These are phyloP conservation scores for Schizonepeta tenuifolia DNA, from an alignment of 257 asterid genomes.

Conservation along the genomic window DNA sequence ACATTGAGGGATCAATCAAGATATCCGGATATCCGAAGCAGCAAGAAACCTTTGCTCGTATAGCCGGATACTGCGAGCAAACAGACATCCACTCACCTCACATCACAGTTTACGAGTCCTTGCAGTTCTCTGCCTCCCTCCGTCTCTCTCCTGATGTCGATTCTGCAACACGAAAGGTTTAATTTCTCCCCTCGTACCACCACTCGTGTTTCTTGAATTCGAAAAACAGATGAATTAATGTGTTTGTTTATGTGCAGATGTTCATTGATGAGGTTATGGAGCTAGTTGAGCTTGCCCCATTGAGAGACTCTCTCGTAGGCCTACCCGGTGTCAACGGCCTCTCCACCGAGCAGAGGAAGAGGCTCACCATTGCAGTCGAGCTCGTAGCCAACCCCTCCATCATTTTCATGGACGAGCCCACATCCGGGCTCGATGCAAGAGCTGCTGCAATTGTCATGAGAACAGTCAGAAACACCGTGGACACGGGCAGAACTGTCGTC, in stretches of 20 bases:
- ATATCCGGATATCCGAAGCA: conserved; percentile 75
- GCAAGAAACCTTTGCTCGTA: conserved; percentile 79
- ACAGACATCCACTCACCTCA: conserved; percentile 86
- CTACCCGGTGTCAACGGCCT: conserved; percentile 83
- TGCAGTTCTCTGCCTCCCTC: conserved; percentile 76
- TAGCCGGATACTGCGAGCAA: conserved; percentile 87
- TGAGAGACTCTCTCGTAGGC: conserved; percentile 74
- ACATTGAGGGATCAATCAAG: conserved; percentile 62
- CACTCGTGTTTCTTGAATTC: neutral
- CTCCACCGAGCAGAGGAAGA: conserved; percentile 86
- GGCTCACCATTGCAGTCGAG: conserved; percentile 89
- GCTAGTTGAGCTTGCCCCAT: conserved; percentile 65
- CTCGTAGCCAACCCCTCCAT: conserved; percentile 96
- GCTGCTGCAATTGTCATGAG: conserved; percentile 98
- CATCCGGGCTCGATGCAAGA: conserved; percentile 92
- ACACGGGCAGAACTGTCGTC: conserved; percentile 86
- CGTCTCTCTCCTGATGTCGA: conserved; percentile 73
- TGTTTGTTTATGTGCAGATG: conserved; percentile 48
- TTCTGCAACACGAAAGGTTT: conserved; percentile 53
- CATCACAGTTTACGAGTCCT: conserved; percentile 72
- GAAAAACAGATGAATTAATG: conserved; percentile 13
- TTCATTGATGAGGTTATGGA: conserved; percentile 84
- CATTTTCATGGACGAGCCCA: conserved; percentile 96
- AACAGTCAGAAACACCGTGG: conserved; percentile 90
- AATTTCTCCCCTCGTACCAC: neutral